Percentiles rank a stretch among this genome's conserved stretches.
Conservation (phyloP, 176 grass and related monocot genomes). For the Panicum miliaceum region DNA sequence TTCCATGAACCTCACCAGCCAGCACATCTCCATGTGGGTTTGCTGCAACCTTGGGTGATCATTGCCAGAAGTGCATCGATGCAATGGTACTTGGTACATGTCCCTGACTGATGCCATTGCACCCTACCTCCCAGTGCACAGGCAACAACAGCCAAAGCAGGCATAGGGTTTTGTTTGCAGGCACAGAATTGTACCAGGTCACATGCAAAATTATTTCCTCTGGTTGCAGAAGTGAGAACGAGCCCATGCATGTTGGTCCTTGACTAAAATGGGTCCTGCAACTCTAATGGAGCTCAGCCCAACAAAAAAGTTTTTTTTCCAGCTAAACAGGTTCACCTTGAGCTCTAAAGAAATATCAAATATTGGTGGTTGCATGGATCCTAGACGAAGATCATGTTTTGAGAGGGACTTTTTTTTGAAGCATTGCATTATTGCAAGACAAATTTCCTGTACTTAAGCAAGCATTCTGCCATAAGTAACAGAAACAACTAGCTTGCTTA, state of each 20-base stretch:
- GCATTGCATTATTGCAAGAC: background rate
- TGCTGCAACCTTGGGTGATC: conserved; percentile 11
- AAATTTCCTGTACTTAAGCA: background rate
- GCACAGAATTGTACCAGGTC: background rate
- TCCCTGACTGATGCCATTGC: conserved; percentile 23
- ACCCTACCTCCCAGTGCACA: conserved; percentile 25
- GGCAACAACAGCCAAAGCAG: background rate
- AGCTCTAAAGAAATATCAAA: background rate
- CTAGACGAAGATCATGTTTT: background rate
- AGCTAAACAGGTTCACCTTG: background rate
- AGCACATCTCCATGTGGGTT: conserved; percentile 23
- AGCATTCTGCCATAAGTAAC: background rate
- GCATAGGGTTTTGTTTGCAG: conserved; percentile 22
- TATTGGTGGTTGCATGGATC: background rate
- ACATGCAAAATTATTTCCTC: conserved; percentile 20
- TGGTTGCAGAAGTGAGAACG: background rate
- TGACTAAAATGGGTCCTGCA: background rate
- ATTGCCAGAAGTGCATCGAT: background rate
- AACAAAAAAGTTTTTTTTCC: background rate
- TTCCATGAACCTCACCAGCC: conserved; percentile 38
- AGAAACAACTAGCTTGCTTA: conserved; percentile 14
- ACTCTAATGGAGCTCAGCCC: background rate
- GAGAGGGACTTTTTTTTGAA: background rate
- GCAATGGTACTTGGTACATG: conserved; percentile 6
- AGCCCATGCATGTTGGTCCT: background rate